Evolutionary conservation across 164 flowering plant species (phyloP).

Genomic region (Piper longum): DNA sequence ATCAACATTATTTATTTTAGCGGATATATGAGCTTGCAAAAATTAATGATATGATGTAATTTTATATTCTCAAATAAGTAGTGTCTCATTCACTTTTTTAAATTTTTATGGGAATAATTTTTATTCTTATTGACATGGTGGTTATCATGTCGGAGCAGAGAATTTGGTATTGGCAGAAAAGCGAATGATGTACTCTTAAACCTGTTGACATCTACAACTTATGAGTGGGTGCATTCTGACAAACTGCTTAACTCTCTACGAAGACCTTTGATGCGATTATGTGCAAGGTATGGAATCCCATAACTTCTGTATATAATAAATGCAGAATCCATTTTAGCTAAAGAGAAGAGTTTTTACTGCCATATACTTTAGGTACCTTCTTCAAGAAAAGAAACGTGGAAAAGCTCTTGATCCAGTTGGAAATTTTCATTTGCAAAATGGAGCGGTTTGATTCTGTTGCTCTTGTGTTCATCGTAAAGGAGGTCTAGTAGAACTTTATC

Average conservation of each 20-base stretch:
- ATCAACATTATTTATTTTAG: no score
- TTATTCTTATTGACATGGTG: not conserved
- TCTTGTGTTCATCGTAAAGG: not conserved
- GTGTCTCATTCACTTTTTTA: not conserved
- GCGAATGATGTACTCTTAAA: conserved; percentile 64
- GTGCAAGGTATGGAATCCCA: conserved; percentile 48
- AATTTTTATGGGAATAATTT: not conserved
- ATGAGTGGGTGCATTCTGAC: conserved; percentile 54
- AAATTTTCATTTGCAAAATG: conserved; percentile 92
- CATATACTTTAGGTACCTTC: conserved; percentile 48
- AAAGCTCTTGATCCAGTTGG: conserved; percentile 90
- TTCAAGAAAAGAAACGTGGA: conserved; percentile 86
- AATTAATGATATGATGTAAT: no score
- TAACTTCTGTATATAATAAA: no score
- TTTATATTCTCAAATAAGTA: no score
- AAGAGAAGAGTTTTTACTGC: not conserved
- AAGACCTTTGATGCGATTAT: conserved; percentile 64
- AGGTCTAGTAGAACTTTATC: not conserved
- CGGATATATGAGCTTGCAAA: no score
- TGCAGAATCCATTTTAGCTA: not conserved
- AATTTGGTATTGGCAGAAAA: conserved; percentile 29
- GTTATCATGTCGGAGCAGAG: conserved; percentile 23
- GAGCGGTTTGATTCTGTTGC: conserved; percentile 47
- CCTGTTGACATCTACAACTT: conserved; percentile 33
- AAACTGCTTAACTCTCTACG: conserved; percentile 29